Conservation (phyloP, 441 rosid genomes). For the Syzygium syzygioides region DNA sequence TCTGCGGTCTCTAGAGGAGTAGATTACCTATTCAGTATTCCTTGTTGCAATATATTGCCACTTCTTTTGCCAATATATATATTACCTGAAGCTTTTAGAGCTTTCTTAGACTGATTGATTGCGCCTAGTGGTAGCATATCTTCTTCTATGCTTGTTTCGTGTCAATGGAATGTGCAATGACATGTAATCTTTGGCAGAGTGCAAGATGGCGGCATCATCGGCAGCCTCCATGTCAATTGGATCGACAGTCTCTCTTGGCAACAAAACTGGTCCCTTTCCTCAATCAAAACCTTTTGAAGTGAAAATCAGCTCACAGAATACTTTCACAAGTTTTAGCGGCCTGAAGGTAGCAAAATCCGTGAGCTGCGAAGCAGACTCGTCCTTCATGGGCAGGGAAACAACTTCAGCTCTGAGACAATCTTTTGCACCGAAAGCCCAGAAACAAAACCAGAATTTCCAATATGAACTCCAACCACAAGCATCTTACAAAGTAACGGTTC, state of each 20-base stretch:
- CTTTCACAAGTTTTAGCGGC: constrained; percentile 1
- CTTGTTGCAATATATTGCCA: not conserved
- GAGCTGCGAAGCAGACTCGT: not conserved
- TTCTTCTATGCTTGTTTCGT: not conserved
- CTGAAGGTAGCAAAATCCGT: constrained; percentile 6
- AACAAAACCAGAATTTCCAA: not conserved
- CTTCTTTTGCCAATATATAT: not conserved
- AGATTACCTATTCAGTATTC: not conserved
- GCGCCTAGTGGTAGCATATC: not conserved
- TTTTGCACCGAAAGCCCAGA: not conserved
- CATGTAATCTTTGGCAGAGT: not conserved
- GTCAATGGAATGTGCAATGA: not conserved
- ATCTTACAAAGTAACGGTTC: constrained; percentile 55
- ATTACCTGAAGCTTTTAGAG: not conserved
- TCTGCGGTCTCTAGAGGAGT: not conserved
- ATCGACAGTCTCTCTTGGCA: not conserved
- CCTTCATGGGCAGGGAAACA: constrained; percentile 9
- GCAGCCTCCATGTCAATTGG: constrained; percentile 6
- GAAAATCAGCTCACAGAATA: not conserved
- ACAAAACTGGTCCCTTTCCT: not conserved
- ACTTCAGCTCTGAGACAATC: not conserved
- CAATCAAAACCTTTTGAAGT: not conserved
- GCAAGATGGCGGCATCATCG: constrained; percentile 7
- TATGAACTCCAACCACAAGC: constrained; percentile 1
- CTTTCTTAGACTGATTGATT: not conserved